Base-by-base conservation (phyloP, 495 filamentous ascomycete genomes). In the Trichoderma orchidacearum region DNA sequence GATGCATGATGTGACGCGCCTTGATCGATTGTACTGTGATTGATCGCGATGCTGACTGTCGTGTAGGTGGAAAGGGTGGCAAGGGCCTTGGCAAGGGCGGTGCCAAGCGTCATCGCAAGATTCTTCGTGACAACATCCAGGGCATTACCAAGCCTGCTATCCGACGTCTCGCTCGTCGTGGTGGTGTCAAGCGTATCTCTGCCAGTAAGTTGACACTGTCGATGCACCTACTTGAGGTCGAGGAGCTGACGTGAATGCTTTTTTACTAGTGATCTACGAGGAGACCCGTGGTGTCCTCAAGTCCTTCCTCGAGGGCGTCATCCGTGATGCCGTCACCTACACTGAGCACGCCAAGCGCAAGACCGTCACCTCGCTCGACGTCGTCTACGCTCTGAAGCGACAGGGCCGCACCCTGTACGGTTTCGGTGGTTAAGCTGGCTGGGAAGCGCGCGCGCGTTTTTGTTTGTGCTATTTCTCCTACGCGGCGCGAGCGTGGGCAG, bases 141-240 rank as follows among this genome's bases (percentile, higher is more conserved):
- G 93, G 93, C 81, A 98, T 98, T 75, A 98, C 93, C 72, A 98
- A 98, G 89, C 93, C 93, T 70, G 93, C 93, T 72, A 98, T 98
- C 81, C 89, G 93, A 72, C 93, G 93, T 94, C 91, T 98, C 72
- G 93, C 93, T 57, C 90, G 90, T 72, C 90, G 90, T 87, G 90
- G 90, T 78, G 90, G 90, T 89, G 90, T 96, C 80, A 96, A 98
- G 89, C 93, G 93, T 96, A 98, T 98, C 79, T 97, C 93, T 69
- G 87, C 87, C 71, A 90, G 83, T 86, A 82, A 36, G 67, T 64
- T 12, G 12, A 7, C 18, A 0, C 17, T 29, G 1, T 17, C 15
- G 1, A 27, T 15, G 29, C 27, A 38, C 23, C 55, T 12, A 30
- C 12, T 18, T 75, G 60, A 77, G 77, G 80, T 74, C 77, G 52